These are phyloP conservation scores for Neurospora tetraspora DNA, from an alignment of 495 filamentous ascomycete species.

Conservation along the genomic window DNA sequence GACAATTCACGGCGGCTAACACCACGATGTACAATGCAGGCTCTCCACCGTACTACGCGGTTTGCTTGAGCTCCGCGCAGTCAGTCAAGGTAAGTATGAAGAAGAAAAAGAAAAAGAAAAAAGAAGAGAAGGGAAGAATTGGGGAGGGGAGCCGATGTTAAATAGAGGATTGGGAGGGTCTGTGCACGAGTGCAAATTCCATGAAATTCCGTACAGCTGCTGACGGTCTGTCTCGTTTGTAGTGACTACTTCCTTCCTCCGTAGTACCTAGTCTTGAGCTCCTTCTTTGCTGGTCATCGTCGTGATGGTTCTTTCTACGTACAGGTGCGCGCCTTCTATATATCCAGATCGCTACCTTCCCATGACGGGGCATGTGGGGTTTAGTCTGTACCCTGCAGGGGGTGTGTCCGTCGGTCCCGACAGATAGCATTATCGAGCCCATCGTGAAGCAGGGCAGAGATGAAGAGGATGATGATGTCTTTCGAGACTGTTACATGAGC, in stretches of 20 bases:
- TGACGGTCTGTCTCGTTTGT: background rate
- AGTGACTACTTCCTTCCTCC: background rate
- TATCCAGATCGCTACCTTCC: background rate
- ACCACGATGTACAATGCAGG: background rate
- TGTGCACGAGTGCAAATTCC: background rate
- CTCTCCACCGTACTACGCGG: background rate
- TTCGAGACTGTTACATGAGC: background rate
- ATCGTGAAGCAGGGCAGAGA: background rate
- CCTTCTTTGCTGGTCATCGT: background rate
- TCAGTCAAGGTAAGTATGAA: background rate
- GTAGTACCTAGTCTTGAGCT: background rate
- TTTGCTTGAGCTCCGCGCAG: background rate
- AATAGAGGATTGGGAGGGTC: background rate
- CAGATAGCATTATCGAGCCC: background rate
- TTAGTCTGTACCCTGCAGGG: background rate
- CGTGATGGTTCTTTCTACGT: background rate
- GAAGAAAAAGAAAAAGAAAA: background rate
- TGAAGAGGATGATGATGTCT: background rate
- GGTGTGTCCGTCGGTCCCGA: background rate
- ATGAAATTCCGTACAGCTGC: background rate
- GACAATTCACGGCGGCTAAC: background rate
- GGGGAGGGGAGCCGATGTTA: background rate
- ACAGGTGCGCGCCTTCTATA: background rate
- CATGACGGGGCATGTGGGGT: background rate
- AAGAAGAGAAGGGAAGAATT: background rate